Percentiles rank a stretch among this genome's conserved stretches.
Conservation (phyloP, 1,284 basidiomycete genomes). For the Anthracocystis setariae region DNA sequence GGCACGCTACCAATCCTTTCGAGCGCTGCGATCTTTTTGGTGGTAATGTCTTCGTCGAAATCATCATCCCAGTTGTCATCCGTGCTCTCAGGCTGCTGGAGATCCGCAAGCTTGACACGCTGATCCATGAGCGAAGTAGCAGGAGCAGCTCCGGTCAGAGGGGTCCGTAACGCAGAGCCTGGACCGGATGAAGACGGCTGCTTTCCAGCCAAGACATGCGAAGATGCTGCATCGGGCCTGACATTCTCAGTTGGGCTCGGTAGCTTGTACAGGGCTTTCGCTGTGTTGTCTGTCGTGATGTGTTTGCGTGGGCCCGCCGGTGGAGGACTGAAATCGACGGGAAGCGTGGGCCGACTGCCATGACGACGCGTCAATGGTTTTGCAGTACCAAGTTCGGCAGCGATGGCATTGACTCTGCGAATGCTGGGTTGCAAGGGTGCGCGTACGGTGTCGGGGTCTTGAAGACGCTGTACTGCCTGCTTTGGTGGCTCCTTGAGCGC, state of each 20-base stretch:
- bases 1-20: slow-evolving; percentile 22
- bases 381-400: slow-evolving; percentile 39
- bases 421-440: slow-evolving; percentile 41
- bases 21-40: slow-evolving; percentile 81
- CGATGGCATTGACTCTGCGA: slow-evolving; percentile 42
- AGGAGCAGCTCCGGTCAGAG: slow-evolving; percentile 50
- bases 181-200: slow-evolving; percentile 23
- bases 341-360: slow-evolving; percentile 38
- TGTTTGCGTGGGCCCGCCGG: slow-evolving; percentile 12
- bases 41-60: slow-evolving; percentile 90
- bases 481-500: slow-evolving; percentile 81
- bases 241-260: neutral
- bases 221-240: neutral
- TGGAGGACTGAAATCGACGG: slow-evolving; percentile 45
- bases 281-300: neutral
- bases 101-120: slow-evolving; percentile 63
- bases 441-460: slow-evolving; percentile 37
- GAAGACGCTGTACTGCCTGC: slow-evolving; percentile 18
- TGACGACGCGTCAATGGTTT: slow-evolving; percentile 34
- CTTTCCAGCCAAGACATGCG: slow-evolving; percentile 3
- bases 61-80: slow-evolving; percentile 98
- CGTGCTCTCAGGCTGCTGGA: slow-evolving; percentile 73
- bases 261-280: slow-evolving; percentile 14
- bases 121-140: slow-evolving; percentile 53
- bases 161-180: slow-evolving; percentile 25